Evolutionary conservation across 331 rosid species (phyloP).

Genomic region (Saraca asoca): DNA sequence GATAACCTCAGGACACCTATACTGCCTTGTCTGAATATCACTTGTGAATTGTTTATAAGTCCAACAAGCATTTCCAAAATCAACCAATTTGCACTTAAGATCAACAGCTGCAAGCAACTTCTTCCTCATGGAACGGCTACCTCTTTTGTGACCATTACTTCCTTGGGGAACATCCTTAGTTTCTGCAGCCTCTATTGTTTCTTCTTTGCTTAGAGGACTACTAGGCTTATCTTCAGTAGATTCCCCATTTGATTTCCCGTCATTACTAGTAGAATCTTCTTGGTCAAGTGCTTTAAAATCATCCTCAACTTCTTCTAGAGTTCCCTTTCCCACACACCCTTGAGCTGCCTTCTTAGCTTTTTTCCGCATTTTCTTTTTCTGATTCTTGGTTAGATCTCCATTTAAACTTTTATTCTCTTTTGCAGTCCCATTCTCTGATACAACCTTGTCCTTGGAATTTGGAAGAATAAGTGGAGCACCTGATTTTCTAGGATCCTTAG

Average conservation of each 20-base stretch:
- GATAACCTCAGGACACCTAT: constrained; percentile 86
- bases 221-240: constrained; percentile 43
- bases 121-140: constrained; percentile 53
- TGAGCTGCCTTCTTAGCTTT: constrained; percentile 69
- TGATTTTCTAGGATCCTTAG: constrained; percentile 71
- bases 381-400: constrained; percentile 67
- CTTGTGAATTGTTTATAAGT: constrained; percentile 77
- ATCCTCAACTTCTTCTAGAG: constrained; percentile 51
- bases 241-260: constrained; percentile 47
- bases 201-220: constrained; percentile 45
- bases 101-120: constrained; percentile 61
- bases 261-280: constrained; percentile 43
- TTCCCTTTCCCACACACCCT: constrained; percentile 49
- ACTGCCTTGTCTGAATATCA: constrained; percentile 91
- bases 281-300: constrained; percentile 38
- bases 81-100: constrained; percentile 79
- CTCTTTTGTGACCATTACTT: constrained; percentile 48
- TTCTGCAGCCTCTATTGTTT: constrained; percentile 39
- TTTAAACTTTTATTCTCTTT: constrained; percentile 48
- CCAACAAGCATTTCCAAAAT: constrained; percentile 94
- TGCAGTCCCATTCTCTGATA: background rate
- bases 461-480: constrained; percentile 65
- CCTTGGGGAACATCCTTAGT: constrained; percentile 46
- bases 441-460: constrained; percentile 41
- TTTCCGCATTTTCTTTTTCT: constrained; percentile 69